Conservation (phyloP, 2,329 filamentous ascomycete species). For the Paraphoma sp. region DNA sequence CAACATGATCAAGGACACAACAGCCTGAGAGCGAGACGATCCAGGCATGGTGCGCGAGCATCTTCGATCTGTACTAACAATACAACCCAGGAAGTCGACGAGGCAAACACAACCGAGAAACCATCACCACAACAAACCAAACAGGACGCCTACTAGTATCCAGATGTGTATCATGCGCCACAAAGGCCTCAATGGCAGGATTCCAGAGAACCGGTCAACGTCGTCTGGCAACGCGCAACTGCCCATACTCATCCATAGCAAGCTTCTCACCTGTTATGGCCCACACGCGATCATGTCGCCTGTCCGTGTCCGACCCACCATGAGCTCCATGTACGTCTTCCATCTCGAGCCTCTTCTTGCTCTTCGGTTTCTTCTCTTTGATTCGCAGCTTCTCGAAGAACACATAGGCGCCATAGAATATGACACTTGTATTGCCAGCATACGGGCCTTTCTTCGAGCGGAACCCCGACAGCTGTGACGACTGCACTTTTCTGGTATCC, state of each 20-base stretch:
- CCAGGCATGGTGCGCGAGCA: neutral
- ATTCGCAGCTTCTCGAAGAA: constrained; percentile 67
- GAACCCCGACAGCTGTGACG: constrained; percentile 58
- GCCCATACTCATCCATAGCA: constrained; percentile 7
- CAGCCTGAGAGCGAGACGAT: neutral
- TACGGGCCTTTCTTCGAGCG: constrained; percentile 57
- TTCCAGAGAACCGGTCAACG: too few relatives aligned
- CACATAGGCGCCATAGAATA: constrained; percentile 64
- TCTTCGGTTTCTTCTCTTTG: constrained; percentile 60
- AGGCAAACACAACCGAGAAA: too few relatives aligned
- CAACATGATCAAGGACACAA: neutral
- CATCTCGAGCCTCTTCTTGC: constrained; percentile 60
- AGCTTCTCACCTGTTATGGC: neutral
- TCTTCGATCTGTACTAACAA: neutral
- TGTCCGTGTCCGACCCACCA: constrained; percentile 11
- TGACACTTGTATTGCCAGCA: constrained; percentile 56
- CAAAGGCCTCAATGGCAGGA: too few relatives aligned
- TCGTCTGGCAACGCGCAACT: neutral
- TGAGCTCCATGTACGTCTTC: constrained; percentile 43
- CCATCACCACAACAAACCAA: neutral
- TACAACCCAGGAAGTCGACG: too few relatives aligned
- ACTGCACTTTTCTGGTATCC: constrained; percentile 48
- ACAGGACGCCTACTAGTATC: neutral
- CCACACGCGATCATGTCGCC: neutral
- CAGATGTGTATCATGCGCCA: too few relatives aligned